Evolutionary conservation across 140 eudicot species (phyloP).

Genomic region (Flaveria floridana): DNA sequence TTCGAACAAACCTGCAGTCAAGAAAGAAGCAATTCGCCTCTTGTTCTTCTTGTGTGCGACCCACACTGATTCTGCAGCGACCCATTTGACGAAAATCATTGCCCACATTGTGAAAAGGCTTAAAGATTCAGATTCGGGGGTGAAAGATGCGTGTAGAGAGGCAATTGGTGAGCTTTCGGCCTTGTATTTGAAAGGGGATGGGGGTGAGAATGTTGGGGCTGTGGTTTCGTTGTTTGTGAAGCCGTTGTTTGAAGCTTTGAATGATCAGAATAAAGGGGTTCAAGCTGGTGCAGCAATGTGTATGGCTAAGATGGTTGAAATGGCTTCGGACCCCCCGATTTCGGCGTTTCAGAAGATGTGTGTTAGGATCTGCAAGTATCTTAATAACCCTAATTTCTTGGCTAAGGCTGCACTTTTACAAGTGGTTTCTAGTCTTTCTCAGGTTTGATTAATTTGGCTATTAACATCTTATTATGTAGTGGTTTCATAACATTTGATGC

Average conservation of each 20-base stretch:
- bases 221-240: slow-evolving; percentile 66
- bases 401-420: slow-evolving; percentile 85
- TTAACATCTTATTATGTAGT: background rate
- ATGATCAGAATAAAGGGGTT: slow-evolving; percentile 77
- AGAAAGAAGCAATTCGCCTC: slow-evolving; percentile 73
- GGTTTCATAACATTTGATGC: background rate
- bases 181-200: slow-evolving; percentile 58
- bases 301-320: slow-evolving; percentile 74
- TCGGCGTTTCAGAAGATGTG: slow-evolving; percentile 63
- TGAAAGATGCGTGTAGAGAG: slow-evolving; percentile 75
- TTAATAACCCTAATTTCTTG: slow-evolving; percentile 64
- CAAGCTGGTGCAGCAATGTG: slow-evolving; percentile 83
- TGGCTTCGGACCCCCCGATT: slow-evolving; percentile 53
- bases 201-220: slow-evolving; percentile 46
- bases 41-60: slow-evolving; percentile 55
- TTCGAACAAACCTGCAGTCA: slow-evolving; percentile 71
- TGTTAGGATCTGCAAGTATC: slow-evolving; percentile 67
- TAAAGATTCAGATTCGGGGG: slow-evolving; percentile 74
- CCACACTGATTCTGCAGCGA: slow-evolving; percentile 60
- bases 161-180: slow-evolving; percentile 65
- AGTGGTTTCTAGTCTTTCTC: slow-evolving; percentile 77
- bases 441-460: slow-evolving; percentile 45
- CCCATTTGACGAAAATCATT: slow-evolving; percentile 65
- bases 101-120: slow-evolving; percentile 58
- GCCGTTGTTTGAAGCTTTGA: slow-evolving; percentile 92